These are phyloP conservation scores for Heimioporus sp. DNA, from an alignment of 768 basidiomycete species.

Conservation along the genomic window DNA sequence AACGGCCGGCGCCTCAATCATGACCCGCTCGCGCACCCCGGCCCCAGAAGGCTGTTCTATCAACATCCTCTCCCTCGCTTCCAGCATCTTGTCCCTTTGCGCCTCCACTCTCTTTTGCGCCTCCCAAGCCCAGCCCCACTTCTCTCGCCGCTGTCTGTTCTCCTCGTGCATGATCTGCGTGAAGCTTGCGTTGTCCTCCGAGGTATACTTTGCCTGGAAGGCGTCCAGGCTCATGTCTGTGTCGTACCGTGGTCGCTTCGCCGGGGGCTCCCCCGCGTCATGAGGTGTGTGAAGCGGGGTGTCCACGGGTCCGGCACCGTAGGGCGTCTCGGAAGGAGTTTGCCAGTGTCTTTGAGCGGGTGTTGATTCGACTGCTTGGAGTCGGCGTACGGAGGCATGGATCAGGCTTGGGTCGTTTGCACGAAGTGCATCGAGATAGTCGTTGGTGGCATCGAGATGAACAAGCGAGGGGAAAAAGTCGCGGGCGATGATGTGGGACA, in stretches of 20 bases:
- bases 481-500: slow-evolving; percentile 91
- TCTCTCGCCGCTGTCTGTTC: slow-evolving; percentile 77
- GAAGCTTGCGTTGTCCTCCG: slow-evolving; percentile 97
- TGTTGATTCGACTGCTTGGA: slow-evolving; percentile 61
- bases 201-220: slow-evolving; percentile 92
- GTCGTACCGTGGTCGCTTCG: slow-evolving; percentile 62
- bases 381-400: slow-evolving; percentile 67
- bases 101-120: slow-evolving; percentile 80
- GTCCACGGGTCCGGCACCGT: slow-evolving; percentile 54
- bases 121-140: slow-evolving; percentile 92
- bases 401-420: slow-evolving; percentile 78
- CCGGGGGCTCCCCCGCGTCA: slow-evolving; percentile 40
- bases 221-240: slow-evolving; percentile 67
- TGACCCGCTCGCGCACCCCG: slow-evolving; percentile 66
- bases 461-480: slow-evolving; percentile 97
- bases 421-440: slow-evolving; percentile 77
- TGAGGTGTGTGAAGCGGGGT: slow-evolving; percentile 58
- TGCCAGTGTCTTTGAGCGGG: slow-evolving; percentile 41
- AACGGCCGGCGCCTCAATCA: slow-evolving; percentile 57
- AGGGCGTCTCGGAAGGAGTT: slow-evolving; percentile 66
- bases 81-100: slow-evolving; percentile 62
- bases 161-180: slow-evolving; percentile 89
- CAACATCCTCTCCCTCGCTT: slow-evolving; percentile 66
- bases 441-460: slow-evolving; percentile 85
- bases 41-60: slow-evolving; percentile 62